Percentiles rank a stretch among this genome's conserved stretches.
Conservation (phyloP, 176 grass and related monocot species). For the Stipa capillata region DNA sequence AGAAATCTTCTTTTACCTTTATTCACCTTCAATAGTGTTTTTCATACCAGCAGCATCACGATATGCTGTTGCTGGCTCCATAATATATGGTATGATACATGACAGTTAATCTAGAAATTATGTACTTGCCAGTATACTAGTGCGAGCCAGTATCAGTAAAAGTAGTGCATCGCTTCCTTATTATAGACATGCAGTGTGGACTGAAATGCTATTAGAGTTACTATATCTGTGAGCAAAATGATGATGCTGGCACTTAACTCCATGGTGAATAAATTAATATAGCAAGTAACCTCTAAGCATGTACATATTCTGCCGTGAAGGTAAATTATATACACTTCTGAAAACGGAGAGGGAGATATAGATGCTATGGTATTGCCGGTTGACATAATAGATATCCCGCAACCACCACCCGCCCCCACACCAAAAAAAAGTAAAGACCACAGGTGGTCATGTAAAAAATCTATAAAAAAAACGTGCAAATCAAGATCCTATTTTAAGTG, state of each 20-base stretch:
- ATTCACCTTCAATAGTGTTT: neutral
- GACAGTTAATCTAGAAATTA: neutral
- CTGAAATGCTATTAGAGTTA: neutral
- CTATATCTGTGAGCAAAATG: neutral
- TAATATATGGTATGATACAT: neutral
- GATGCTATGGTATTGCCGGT: neutral
- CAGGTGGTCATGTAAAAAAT: too few species aligned
- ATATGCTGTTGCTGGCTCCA: neutral
- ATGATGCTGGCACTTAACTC: neutral
- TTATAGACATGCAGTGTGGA: neutral
- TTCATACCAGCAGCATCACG: neutral
- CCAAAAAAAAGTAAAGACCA: too few species aligned
- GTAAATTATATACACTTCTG: neutral
- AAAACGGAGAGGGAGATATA: neutral
- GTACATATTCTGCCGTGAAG: neutral
- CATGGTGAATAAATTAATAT: neutral
- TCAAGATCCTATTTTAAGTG: neutral
- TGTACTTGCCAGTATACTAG: neutral
- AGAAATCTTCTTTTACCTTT: neutral
- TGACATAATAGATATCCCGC: too few species aligned
- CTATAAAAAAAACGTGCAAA: too few species aligned
- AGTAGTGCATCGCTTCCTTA: neutral
- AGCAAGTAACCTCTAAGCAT: neutral
- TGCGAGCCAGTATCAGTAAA: neutral
- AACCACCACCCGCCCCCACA: too few species aligned